Evolutionary conservation across 2,329 filamentous ascomycete species (phyloP).

Genomic region (Lachnellula arida): DNA sequence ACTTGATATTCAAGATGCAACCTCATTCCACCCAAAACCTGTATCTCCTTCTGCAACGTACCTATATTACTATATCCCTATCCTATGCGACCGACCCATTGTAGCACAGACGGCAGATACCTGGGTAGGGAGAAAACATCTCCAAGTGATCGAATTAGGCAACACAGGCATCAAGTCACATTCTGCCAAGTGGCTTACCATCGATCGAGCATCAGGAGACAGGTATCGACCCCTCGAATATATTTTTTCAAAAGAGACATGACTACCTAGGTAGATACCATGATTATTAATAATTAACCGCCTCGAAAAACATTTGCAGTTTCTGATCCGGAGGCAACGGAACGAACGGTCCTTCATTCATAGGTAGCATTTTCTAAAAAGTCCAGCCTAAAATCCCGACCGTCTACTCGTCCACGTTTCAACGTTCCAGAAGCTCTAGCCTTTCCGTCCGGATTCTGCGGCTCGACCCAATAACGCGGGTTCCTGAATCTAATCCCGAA

Average conservation of each 20-base stretch:
- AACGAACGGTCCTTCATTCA: background rate
- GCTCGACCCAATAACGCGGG: background rate
- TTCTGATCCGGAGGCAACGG: background rate
- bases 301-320: too few relatives aligned
- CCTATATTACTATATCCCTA: background rate
- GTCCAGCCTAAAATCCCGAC: background rate
- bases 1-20: background rate
- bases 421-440: background rate
- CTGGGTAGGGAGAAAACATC: background rate
- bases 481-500: background rate
- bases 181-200: background rate
- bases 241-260: too few relatives aligned
- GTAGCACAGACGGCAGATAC: too few relatives aligned
- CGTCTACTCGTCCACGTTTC: constrained; percentile 3
- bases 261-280: too few relatives aligned
- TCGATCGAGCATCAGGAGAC: background rate
- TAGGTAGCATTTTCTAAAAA: background rate
- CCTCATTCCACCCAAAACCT: background rate
- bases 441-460: background rate
- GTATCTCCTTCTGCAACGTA: background rate
- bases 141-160: background rate
- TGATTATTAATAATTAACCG: too few relatives aligned
- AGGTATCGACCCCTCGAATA: background rate
- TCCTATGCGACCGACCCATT: too few relatives aligned
- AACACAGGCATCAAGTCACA: background rate